Evolutionary conservation across 331 rosid genomes (phyloP), one percentile per base, ranked within the genome.

Genomic region (Pyrus hybrid): DNA sequence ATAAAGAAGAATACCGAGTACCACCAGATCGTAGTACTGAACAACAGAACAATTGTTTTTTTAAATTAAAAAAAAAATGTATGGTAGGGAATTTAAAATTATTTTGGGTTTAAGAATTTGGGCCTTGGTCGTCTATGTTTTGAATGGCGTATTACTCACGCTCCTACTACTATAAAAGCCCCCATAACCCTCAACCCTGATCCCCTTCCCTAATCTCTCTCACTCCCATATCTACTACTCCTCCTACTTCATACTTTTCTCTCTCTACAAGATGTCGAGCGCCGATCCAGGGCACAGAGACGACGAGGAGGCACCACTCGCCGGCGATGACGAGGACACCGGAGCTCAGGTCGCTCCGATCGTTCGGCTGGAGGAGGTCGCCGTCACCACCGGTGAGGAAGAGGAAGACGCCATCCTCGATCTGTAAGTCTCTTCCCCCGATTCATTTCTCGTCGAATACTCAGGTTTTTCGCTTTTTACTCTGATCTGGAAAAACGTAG

Each of bases 301-400:
- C n/a, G 99, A 92, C 13, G 99, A 90, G 61, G 97, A 87, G 13
- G 87, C 89, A 23, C 88, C 91, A 62, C 67, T 25, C 8, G 88
- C 88, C 77, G 97, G 80, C 41, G 99, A 94, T 2, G 99, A 94
- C 63, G 99, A 94, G 68, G 99, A 94, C 69, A 94, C 99, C 66
- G 97, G 99, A 49, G 99, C 99, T 14, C 96, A 90, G 69, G 90
- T 94, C 20, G 99, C 97, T 53, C 99, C 99, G 25, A 94, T 94
- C 85, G 97, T 94, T 78, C 84, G 79, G 73, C 97, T 94, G 5
- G 97, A 92, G 70, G 99, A 81, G 82, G 93, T 94, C 30, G 81
- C 96, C 62, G 93, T 94, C 33, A 80, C 90, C 65, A 94, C 99
- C 6, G 99, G 99, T 7, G 99, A 94, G 77, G 97, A 94, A 77